phyloP scores from a whole-genome alignment of 2,329 filamentous ascomycete genomes.

The Trichophyton rubrum region DNA sequence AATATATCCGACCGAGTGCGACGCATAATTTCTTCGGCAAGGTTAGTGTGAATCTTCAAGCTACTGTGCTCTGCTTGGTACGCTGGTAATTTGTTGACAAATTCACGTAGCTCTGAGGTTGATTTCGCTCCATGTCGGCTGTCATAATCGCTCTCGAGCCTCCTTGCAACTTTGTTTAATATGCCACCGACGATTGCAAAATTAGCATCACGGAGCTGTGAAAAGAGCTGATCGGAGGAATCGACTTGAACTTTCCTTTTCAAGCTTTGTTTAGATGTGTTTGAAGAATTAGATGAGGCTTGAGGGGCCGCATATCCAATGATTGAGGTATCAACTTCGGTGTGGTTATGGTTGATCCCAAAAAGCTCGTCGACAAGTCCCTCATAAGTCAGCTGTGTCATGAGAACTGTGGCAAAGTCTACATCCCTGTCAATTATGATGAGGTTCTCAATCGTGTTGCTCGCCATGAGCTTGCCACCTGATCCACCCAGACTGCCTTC shows the following conservation, averaged over 20 bases:
- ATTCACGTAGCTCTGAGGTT: slow-evolving; percentile 81
- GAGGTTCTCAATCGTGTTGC: slow-evolving; percentile 74
- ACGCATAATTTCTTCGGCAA: slow-evolving; percentile 93
- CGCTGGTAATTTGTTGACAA: slow-evolving; percentile 82
- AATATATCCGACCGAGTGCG: slow-evolving; percentile 83
- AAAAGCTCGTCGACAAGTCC: slow-evolving; percentile 90
- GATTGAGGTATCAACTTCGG: slow-evolving; percentile 82
- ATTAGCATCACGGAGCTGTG: slow-evolving; percentile 78
- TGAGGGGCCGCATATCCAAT: slow-evolving; percentile 57
- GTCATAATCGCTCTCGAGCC: slow-evolving; percentile 78
- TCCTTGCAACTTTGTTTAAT: slow-evolving; percentile 79
- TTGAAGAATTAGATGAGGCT: slow-evolving; percentile 37
- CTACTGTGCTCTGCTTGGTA: slow-evolving; percentile 91
- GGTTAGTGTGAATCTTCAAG: slow-evolving; percentile 77
- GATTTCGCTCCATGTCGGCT: slow-evolving; percentile 75
- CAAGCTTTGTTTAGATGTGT: slow-evolving; percentile 46
- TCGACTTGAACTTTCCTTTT: slow-evolving; percentile 86
- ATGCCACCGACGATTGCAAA: slow-evolving; percentile 86
- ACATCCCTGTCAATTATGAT: slow-evolving; percentile 94
- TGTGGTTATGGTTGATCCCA: slow-evolving; percentile 80
- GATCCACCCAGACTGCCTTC: slow-evolving; percentile 50
- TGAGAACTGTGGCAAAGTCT: slow-evolving; percentile 79
- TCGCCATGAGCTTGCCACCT: slow-evolving; percentile 61
- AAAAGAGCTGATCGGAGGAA: slow-evolving; percentile 77
- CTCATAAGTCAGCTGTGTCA: slow-evolving; percentile 94